Percentiles rank a stretch among this genome's conserved stretches.
Conservation (phyloP, 495 filamentous ascomycete genomes). For the Corynascus novoguineensis region DNA sequence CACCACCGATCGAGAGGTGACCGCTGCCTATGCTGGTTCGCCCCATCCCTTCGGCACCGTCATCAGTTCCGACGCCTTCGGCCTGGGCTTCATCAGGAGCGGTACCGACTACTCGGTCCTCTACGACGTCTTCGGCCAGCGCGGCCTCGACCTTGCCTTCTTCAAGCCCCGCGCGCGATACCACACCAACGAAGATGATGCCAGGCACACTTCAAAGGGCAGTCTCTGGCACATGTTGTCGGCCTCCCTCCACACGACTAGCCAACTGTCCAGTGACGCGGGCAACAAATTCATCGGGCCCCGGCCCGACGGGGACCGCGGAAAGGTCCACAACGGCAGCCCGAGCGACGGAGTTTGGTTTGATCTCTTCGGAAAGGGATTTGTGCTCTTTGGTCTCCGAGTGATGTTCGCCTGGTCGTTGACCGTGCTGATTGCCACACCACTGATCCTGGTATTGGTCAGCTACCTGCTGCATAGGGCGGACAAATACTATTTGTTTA, state of each 20-base stretch:
- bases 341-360: constrained; percentile 84
- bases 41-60: constrained; percentile 79
- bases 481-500: constrained; percentile 80
- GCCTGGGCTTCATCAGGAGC: constrained; percentile 67
- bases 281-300: constrained; percentile 59
- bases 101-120: constrained; percentile 90
- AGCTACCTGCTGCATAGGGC: constrained; percentile 60
- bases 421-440: constrained; percentile 69
- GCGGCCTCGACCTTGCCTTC: constrained; percentile 90
- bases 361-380: constrained; percentile 76
- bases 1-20: constrained; percentile 81
- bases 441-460: constrained; percentile 62
- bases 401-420: constrained; percentile 86
- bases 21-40: constrained; percentile 63
- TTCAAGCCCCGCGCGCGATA: constrained; percentile 78
- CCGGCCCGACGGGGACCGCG: constrained; percentile 46
- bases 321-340: constrained; percentile 59
- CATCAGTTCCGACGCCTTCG: constrained; percentile 76
- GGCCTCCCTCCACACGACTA: constrained; percentile 64
- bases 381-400: constrained; percentile 72
- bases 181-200: constrained; percentile 87
- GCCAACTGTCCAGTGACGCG: constrained; percentile 63
- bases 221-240: constrained; percentile 95
- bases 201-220: constrained; percentile 63
- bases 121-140: constrained; percentile 69